Evolutionary conservation across 129 eudicot species (phyloP), one percentile per base, ranked within the genome.

Genomic region (Pulicaria dysenterica): DNA sequence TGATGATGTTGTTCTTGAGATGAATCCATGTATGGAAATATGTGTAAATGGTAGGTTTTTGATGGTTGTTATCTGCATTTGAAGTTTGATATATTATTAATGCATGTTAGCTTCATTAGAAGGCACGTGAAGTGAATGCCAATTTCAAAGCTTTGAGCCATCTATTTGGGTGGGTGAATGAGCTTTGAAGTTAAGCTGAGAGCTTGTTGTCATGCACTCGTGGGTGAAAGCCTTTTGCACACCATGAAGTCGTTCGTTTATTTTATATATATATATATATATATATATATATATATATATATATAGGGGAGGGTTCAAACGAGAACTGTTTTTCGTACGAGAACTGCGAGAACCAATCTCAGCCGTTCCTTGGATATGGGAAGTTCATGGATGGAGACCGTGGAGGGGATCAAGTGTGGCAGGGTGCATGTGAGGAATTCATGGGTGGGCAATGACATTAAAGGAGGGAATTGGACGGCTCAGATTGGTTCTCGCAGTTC

Each of bases 111-210:
- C 54, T 37, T 56, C 40, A 68, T 77, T 68, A n/a, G 63, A 77
- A 77, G 81, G 76, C 70, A 73, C 58, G 69, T 24, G 31, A 74
- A 61, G 78, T 70, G 38, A 73, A 58, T 39, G 61, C 46, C 14
- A 63, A 11, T 40, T 55, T 48, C 17, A 46, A 73, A 48, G 62
- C 36, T 61, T 41, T 37, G 34, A 67, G 46, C 13, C 34, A 56
- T 55, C 31, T 24, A 24, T 24, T 24, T 67, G 73, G 67, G 49
- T 64, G 15, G 38, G 66, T 36, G 45, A 31, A 24, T 41, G 66
- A 51, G n/a, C 77, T 78, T 78, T 62, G 31, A 78, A 78, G 82
- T 62, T 50, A 78, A 61, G 82, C 24, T 62, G 50, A 62, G 55
- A 68, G 13, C 62, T 68, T 68, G 8, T 47, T 13, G 61, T 50